A percentile compares a stretch with the other conserved stretches of the same genome.
phyloP scores from a whole-genome alignment of 495 filamentous ascomycete species.

The Tuber magnatum region DNA sequence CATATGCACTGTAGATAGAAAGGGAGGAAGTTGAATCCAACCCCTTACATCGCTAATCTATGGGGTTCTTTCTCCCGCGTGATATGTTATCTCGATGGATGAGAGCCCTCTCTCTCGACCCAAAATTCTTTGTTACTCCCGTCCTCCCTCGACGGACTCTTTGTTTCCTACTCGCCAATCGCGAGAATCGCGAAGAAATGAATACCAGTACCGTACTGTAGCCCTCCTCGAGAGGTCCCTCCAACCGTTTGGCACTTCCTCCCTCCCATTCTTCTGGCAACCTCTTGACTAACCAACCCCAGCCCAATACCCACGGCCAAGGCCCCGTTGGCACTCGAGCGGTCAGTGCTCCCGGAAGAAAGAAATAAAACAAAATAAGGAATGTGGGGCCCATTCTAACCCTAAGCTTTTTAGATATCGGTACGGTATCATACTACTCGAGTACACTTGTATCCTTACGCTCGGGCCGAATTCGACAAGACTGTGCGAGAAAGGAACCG shows the following conservation, averaged over 20 bases:
- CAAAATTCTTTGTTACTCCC: not conserved
- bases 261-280: not conserved
- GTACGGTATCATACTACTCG: not conserved
- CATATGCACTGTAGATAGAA: not conserved
- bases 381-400: not conserved
- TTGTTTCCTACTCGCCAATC: not conserved
- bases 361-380: not conserved
- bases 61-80: not conserved
- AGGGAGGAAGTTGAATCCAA: not conserved
- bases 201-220: not conserved
- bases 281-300: not conserved
- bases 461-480: not conserved
- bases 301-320: not conserved
- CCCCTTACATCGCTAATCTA: not conserved
- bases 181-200: not conserved
- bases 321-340: not conserved
- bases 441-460: not conserved
- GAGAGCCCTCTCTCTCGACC: not conserved
- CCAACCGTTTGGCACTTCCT: not conserved
- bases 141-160: not conserved
- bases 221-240: not conserved
- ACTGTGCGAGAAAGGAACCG: too few species aligned
- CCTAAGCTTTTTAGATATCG: not conserved
- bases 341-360: not conserved
- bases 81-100: not conserved